These are phyloP conservation scores for Colletotrichum filicis DNA, from an alignment of 2,329 filamentous ascomycete genomes.

Conservation along the genomic window DNA sequence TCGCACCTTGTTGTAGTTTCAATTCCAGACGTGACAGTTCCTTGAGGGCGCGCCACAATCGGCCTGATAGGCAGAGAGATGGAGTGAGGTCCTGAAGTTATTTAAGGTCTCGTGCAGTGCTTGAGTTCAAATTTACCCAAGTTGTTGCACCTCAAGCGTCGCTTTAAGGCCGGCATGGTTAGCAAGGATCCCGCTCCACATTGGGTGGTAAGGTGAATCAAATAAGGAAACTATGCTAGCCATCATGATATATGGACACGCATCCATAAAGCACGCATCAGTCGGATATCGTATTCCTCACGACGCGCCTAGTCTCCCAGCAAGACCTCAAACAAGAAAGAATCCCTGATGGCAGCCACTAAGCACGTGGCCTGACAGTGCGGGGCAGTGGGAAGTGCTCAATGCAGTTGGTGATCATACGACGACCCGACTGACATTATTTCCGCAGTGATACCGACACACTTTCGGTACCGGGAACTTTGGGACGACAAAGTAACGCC, in stretches of 20 bases:
- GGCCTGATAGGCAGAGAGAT: no score
- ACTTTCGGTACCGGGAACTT: not conserved
- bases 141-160: not conserved
- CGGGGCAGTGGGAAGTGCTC: slow-evolving; percentile 5
- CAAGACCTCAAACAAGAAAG: not conserved
- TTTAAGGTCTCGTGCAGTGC: no score
- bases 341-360: not conserved
- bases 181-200: not conserved
- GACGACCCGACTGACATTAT: slow-evolving; percentile 12
- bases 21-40: no score
- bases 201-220: not conserved
- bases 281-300: not conserved
- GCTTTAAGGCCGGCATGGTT: not conserved
- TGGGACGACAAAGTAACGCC: slow-evolving; percentile 21
- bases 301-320: no score
- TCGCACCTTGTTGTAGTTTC: no score
- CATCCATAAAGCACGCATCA: not conserved
- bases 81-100: no score
- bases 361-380: slow-evolving; percentile 23
- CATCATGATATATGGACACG: not conserved
- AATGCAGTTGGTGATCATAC: slow-evolving; percentile 7
- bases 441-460: slow-evolving; percentile 9
- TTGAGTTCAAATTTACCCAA: no score
- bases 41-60: no score
- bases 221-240: no score